Evolutionary conservation across 1,284 basidiomycete species (phyloP).

Genomic region (Trichosporon ovoides): DNA sequence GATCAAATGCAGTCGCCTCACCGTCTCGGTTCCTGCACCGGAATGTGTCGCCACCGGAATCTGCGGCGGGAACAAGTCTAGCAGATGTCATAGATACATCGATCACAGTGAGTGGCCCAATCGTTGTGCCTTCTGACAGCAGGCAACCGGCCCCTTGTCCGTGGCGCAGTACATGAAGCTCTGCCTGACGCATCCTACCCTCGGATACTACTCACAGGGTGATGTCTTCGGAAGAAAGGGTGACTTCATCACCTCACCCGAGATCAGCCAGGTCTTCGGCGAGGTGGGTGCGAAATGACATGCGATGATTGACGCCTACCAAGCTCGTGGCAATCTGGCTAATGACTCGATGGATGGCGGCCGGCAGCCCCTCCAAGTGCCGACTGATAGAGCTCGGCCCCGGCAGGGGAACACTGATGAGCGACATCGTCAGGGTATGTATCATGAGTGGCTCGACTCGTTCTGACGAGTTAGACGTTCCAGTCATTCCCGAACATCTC

Average conservation of each 20-base stretch:
- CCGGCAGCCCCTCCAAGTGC: constrained; percentile 56
- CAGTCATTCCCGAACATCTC: constrained; percentile 27
- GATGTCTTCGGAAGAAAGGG: constrained; percentile 79
- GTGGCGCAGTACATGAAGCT: constrained; percentile 83
- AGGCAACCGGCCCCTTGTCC: constrained; percentile 82
- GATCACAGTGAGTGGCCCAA: constrained; percentile 1
- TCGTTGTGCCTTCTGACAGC: neutral
- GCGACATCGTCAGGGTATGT: constrained; percentile 79
- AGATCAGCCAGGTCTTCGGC: constrained; percentile 94
- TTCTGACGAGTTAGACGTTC: constrained; percentile 31
- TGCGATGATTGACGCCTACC: neutral
- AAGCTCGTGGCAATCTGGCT: constrained; percentile 85
- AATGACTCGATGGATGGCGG: constrained; percentile 67
- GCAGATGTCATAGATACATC: constrained; percentile 16
- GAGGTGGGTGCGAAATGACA: constrained; percentile 59
- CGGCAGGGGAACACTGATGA: constrained; percentile 85
- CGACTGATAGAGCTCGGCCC: constrained; percentile 90
- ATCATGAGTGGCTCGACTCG: accelerated
- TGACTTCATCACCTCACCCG: constrained; percentile 95
- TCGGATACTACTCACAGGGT: constrained; percentile 80
- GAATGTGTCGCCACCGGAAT: constrained; percentile 62
- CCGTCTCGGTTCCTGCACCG: constrained; percentile 39
- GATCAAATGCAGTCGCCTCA: neutral
- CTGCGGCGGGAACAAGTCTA: constrained; percentile 8
- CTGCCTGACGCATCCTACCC: constrained; percentile 75